Percentiles rank a stretch among this genome's conserved stretches.
Evolutionary conservation across 1,284 basidiomycete species (phyloP).

Genomic region (Tylopilus sp.): DNA sequence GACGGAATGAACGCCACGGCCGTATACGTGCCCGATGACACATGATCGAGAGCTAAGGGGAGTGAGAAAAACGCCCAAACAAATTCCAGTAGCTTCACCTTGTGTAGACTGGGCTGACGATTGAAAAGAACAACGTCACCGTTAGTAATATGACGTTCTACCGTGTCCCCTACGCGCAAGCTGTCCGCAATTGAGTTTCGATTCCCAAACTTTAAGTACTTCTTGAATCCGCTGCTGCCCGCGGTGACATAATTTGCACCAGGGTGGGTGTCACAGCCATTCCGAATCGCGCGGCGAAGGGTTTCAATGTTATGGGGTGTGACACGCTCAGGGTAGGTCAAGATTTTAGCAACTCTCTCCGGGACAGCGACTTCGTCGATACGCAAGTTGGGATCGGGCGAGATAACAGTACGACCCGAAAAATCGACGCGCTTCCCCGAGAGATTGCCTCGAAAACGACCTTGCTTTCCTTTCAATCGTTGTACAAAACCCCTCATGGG

Average conservation of each 20-base stretch:
- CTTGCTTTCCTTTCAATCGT: slow-evolving; percentile 97
- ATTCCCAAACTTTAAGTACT: slow-evolving; percentile 83
- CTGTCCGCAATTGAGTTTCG: slow-evolving; percentile 74
- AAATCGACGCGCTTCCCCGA: slow-evolving; percentile 99
- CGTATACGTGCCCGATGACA: slow-evolving; percentile 91
- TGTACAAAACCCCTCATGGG: slow-evolving; percentile 98
- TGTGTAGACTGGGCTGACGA: slow-evolving; percentile 97
- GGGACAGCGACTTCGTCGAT: slow-evolving; percentile 99
- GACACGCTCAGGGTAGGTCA: slow-evolving; percentile 97
- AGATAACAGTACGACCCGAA: slow-evolving; percentile 97
- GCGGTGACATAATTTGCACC: slow-evolving; percentile 94
- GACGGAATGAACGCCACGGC: slow-evolving; percentile 95
- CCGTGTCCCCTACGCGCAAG: slow-evolving; percentile 81
- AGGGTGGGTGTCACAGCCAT: slow-evolving; percentile 91
- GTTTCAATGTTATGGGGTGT: slow-evolving; percentile 88
- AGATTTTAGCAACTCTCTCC: slow-evolving; percentile 91
- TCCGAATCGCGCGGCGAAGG: slow-evolving; percentile 79
- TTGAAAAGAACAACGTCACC: slow-evolving; percentile 99
- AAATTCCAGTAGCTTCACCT: slow-evolving; percentile 45
- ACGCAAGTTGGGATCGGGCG: slow-evolving; percentile 95
- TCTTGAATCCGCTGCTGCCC: slow-evolving; percentile 79
- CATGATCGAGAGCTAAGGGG: slow-evolving; percentile 88
- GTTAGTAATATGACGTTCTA: slow-evolving; percentile 94
- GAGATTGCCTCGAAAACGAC: slow-evolving; percentile 97
- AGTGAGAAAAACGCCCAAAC: slow-evolving; percentile 3